These are phyloP conservation scores for Lipomyces yamanashiensis DNA, from an alignment of 805 yeast species.

Conservation along the genomic window DNA sequence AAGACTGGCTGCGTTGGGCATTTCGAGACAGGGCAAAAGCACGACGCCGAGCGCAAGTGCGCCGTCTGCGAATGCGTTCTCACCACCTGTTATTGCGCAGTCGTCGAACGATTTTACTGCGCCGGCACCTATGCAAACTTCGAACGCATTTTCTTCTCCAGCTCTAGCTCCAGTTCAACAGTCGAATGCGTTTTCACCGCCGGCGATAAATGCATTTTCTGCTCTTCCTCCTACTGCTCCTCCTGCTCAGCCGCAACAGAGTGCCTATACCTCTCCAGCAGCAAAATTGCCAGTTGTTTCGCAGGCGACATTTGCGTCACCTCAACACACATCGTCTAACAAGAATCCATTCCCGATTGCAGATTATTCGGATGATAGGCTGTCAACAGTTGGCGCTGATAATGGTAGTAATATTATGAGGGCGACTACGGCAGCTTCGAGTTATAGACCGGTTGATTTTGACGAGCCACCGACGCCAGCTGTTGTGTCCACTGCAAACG, in stretches of 20 bases:
- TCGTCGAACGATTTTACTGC: conserved; percentile 4
- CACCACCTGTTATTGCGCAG: conserved; percentile 13
- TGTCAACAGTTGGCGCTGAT: not conserved
- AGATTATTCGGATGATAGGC: conserved; percentile 4
- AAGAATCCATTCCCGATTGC: conserved; percentile 33
- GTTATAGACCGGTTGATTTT: conserved; percentile 19
- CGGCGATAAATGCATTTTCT: not conserved
- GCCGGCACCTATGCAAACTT: not conserved
- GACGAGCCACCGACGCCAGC: conserved; percentile 23
- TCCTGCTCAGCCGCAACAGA: not conserved
- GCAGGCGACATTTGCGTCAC: not conserved
- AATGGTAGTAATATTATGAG: not conserved
- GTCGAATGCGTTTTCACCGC: not conserved
- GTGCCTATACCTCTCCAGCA: not conserved
- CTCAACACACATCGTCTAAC: not conserved
- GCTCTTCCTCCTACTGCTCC: not conserved
- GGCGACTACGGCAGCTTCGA: conserved; percentile 10
- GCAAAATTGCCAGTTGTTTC: not conserved
- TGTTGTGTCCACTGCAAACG: not conserved
- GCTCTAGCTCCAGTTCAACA: conserved; percentile 19
- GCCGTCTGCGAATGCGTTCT: conserved; percentile 10
- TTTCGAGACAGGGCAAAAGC: conserved; percentile 42
- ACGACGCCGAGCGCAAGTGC: conserved; percentile 11
- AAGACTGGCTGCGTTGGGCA: conserved; percentile 78
- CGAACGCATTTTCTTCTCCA: conserved; percentile 20